phyloP scores from a whole-genome alignment of 2,329 filamentous ascomycete species.

The Teratosphaeria destructans region DNA sequence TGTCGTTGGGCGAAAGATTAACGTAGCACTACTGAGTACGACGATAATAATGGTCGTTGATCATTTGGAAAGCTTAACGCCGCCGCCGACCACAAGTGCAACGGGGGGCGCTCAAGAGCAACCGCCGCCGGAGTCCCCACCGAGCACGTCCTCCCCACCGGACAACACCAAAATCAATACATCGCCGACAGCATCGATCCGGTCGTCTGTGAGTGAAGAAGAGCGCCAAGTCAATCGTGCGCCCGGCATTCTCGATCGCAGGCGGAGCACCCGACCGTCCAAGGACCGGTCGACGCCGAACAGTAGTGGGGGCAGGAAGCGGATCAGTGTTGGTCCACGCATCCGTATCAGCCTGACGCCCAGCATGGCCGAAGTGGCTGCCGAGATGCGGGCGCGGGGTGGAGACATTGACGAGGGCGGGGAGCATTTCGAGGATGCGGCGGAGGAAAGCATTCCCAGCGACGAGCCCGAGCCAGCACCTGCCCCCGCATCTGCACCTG shows the following conservation, averaged over 20 bases:
- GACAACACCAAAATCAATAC: background rate
- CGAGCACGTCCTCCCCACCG: background rate
- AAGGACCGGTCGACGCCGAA: conserved; percentile 3
- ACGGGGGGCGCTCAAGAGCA: background rate
- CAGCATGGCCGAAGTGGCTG: conserved; percentile 16
- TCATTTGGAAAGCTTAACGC: background rate
- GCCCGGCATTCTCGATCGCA: conserved; percentile 19
- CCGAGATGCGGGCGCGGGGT: conserved; percentile 17
- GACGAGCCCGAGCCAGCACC: background rate
- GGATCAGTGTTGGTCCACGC: conserved; percentile 10
- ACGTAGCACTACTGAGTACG: background rate
- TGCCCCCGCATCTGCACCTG: no score
- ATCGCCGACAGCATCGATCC: background rate
- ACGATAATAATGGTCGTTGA: background rate
- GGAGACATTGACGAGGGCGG: conserved; percentile 9
- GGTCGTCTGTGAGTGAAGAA: background rate
- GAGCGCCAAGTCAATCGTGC: conserved; percentile 13
- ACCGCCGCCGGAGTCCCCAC: background rate
- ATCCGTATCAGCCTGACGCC: conserved; percentile 5
- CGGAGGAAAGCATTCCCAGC: conserved; percentile 28
- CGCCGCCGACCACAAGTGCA: background rate
- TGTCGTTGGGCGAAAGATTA: background rate
- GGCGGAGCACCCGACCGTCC: conserved; percentile 13
- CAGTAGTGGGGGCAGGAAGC: conserved; percentile 4
- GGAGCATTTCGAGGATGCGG: conserved; percentile 67